Evolutionary conservation across 495 filamentous ascomycete genomes (phyloP), one percentile per base, ranked within the genome.

Genomic region (Chaetomidium leptoderma): DNA sequence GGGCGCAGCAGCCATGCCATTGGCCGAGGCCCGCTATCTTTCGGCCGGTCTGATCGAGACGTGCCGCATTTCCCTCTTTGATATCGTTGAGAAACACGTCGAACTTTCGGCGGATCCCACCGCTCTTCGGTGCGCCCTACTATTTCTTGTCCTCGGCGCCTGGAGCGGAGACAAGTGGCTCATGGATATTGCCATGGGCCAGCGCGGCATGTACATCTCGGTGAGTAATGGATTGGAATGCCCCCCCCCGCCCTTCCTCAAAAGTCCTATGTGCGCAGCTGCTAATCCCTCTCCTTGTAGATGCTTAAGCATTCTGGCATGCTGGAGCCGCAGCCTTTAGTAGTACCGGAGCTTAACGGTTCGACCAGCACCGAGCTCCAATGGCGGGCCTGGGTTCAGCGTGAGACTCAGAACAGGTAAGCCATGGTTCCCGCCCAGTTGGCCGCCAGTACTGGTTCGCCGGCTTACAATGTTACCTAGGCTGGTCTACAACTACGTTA

Each of bases 151-250:
- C 2, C 72, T 83, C 10, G 83, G 80, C 6, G 80, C 79, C 0
- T 87, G 84, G 84, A 82, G 82, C 62, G 83, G 84, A 45, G 84
- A 87, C 64, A 85, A 85, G 64, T 85, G 83, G 82, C 82, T 83
- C 44, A 87, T 87, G 82, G 83, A 86, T 59, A 85, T 85, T 46
- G 79, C 82, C 26, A 84, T 84, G 80, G 83, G 83, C n/a, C 83
- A 86, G 64, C 76, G 81, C 29, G 81, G 78, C 42, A 85, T 86
- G 82, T 86, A 86, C 61, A 77, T 84, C 50, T 77, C 81, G 57
- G 83, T 85, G 67, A 72, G 76, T 61, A 23, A n/a, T 6, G 29
- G 10, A 53, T 42, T 0, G n/a, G 6, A 11, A 10, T n/a, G 16
- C 7, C 4, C 17, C 2, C n/a, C n/a, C n/a, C n/a, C n/a, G n/a